Percentiles rank a stretch among this genome's conserved stretches.
Evolutionary conservation across 2,329 filamentous ascomycete genomes (phyloP).

Genomic region (Camptophora hylomeconis): DNA sequence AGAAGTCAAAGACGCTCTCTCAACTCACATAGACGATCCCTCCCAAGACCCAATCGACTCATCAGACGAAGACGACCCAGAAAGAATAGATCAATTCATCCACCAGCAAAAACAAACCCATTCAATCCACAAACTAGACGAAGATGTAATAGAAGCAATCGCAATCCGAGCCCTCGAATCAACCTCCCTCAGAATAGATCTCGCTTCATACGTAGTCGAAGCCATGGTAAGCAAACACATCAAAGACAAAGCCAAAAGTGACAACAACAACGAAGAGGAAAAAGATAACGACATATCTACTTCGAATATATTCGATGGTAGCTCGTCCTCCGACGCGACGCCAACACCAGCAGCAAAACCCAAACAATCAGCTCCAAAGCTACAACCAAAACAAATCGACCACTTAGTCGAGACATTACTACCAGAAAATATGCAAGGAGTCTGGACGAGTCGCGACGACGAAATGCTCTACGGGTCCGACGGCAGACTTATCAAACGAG

Average conservation of each 20-base stretch:
- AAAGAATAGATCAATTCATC: too few relatives aligned
- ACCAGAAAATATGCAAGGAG: conserved; percentile 28
- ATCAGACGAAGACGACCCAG: too few relatives aligned
- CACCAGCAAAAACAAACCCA: conserved; percentile 3
- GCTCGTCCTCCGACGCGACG: too few relatives aligned
- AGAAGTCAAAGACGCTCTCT: conserved; percentile 1
- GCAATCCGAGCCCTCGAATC: conserved; percentile 8
- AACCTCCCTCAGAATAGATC: conserved; percentile 9
- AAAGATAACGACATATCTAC: conserved; percentile 28
- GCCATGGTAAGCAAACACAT: conserved; percentile 6
- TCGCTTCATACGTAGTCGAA: conserved; percentile 6
- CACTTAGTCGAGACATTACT: conserved; percentile 24
- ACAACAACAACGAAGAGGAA: conserved; percentile 4
- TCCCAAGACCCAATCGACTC: too few relatives aligned
- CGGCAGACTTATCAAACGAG: conserved; percentile 21
- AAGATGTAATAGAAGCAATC: conserved; percentile 3
- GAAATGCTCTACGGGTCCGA: conserved; percentile 22
- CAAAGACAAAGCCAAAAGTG: too few relatives aligned
- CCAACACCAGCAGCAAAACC: conserved; percentile 20
- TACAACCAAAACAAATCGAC: conserved; percentile 24
- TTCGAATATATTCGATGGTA: too few relatives aligned
- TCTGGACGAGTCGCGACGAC: conserved; percentile 37
- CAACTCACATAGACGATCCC: too few relatives aligned
- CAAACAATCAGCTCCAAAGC: conserved; percentile 19
- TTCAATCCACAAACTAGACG: conserved; percentile 2